Base-by-base conservation (phyloP, 225 moss, liverwort and hornwort genomes). In the Neckera pumila region DNA sequence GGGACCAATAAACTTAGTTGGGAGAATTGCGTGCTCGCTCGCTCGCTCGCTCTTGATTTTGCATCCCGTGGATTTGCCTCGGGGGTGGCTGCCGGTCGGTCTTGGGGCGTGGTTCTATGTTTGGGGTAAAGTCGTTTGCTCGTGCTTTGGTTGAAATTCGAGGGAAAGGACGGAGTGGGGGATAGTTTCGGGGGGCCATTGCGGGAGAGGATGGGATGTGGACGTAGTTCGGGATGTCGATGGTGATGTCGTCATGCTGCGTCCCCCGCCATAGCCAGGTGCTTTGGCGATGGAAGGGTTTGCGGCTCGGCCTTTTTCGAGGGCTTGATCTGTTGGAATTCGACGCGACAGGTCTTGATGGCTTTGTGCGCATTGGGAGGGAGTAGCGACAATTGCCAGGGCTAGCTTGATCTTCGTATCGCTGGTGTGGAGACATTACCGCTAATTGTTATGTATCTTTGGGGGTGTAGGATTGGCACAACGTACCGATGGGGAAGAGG, bases 401-500 rank as follows among this genome's bases (percentile, higher is more conserved):
- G 40, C 76, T 80, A 67, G 91, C 85, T 82, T 85, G 85, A 88
- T 90, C 89, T 79, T 70, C 66, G 78, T 73, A 34, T 51, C 28
- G 79, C 83, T 83, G 79, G 38, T 67, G 80, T 77, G 82, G 81
- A 61, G 85, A 43, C 62, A 69, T 87, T 42, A 79, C 42, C 43
- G 62, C 77, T 82, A 82, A 87, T 89, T 86, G 53, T 84, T 84
- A 76, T 81, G 69, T 74, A 28, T 87, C 63, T 80, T 76, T 61
- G 43, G 87, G 70, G 77, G 19, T 85, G 89, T 92, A 89, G 91
- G 90, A 89, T 87, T 89, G 79, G 75, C 75, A 21, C 82, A 85
- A 81, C 81, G 77, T 72, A 79, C 67, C 91, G 87, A 91, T 92
- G 89, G 91, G 87, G 72, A 61, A 91, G 85, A 87, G 91, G 74